phyloP scores from a whole-genome alignment of 2,329 filamentous ascomycete genomes.

The Apiospora hydei region DNA sequence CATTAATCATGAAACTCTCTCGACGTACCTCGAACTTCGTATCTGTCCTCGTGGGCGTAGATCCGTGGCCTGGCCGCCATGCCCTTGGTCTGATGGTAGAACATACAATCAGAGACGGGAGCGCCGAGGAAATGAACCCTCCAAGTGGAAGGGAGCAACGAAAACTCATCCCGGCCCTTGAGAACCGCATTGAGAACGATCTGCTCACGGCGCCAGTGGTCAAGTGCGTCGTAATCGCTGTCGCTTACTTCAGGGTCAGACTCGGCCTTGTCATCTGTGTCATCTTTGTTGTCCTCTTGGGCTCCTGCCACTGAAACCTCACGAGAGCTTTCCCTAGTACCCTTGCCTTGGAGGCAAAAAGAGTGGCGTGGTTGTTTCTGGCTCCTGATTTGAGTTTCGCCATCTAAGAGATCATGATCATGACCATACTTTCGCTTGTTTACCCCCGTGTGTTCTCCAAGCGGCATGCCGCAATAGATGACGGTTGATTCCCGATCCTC shows the following conservation, averaged over 20 bases:
- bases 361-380: neutral
- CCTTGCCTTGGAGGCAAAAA: neutral
- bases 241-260: conserved; percentile 23
- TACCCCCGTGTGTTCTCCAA: neutral
- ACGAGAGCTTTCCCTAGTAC: neutral
- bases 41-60: conserved; percentile 37
- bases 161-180: conserved; percentile 39
- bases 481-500: neutral
- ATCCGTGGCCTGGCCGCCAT: conserved; percentile 39
- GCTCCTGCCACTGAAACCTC: neutral
- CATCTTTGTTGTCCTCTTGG: neutral
- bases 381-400: neutral
- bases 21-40: conserved; percentile 41
- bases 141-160: conserved; percentile 43
- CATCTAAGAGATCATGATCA: neutral
- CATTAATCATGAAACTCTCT: neutral
- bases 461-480: neutral
- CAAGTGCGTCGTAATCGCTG: conserved; percentile 30
- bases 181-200: conserved; percentile 39
- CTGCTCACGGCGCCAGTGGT: conserved; percentile 39
- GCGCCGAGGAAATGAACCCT: conserved; percentile 41
- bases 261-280: neutral
- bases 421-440: neutral
- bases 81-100: conserved; percentile 37
- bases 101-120: conserved; percentile 40